Percentiles rank a stretch among this genome's conserved stretches.
These are phyloP conservation scores for Neonectria neomacrospora DNA, from an alignment of 2,329 filamentous ascomycete genomes.

Conservation along the genomic window DNA sequence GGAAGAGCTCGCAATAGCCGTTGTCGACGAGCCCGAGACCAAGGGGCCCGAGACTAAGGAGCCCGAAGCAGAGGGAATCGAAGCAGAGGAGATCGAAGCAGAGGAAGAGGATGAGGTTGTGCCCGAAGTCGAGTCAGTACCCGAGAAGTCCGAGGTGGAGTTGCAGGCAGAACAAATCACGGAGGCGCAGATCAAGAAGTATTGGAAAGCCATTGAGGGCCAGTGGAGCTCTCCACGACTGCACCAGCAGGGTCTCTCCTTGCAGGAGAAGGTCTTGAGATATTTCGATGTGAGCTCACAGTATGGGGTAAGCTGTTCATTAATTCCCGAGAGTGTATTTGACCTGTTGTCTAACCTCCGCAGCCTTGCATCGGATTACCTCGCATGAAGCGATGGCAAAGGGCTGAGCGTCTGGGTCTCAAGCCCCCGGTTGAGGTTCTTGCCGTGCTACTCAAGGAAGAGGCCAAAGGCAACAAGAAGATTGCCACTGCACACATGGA, in stretches of 20 bases:
- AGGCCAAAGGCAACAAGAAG: conserved; percentile 63
- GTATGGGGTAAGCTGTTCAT: conserved; percentile 82
- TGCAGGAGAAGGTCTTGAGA: conserved; percentile 86
- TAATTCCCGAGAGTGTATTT: background rate
- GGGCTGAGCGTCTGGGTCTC: conserved; percentile 85
- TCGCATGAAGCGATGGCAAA: conserved; percentile 85
- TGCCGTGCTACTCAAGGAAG: conserved; percentile 81
- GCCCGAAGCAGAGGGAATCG: conserved; percentile 36
- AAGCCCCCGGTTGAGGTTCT: conserved; percentile 90
- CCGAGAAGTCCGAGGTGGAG: conserved; percentile 63
- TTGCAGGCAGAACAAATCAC: conserved; percentile 71
- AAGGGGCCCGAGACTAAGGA: conserved; percentile 32
- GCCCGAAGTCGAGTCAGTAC: conserved; percentile 40
- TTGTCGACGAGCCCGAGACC: conserved; percentile 31
- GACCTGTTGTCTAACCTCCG: conserved; percentile 27
- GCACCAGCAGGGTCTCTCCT: conserved; percentile 78
- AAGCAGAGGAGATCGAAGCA: conserved; percentile 38
- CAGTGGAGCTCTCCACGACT: conserved; percentile 75
- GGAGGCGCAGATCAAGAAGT: conserved; percentile 76
- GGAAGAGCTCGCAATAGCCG: conserved; percentile 28
- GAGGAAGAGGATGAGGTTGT: conserved; percentile 44
- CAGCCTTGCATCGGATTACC: conserved; percentile 90
- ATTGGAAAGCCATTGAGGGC: conserved; percentile 80
- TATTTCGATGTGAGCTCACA: conserved; percentile 94
- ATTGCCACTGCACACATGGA: conserved; percentile 80